Conservation (phyloP, 2,329 filamentous ascomycete genomes). For the Alternaria infectoria region DNA sequence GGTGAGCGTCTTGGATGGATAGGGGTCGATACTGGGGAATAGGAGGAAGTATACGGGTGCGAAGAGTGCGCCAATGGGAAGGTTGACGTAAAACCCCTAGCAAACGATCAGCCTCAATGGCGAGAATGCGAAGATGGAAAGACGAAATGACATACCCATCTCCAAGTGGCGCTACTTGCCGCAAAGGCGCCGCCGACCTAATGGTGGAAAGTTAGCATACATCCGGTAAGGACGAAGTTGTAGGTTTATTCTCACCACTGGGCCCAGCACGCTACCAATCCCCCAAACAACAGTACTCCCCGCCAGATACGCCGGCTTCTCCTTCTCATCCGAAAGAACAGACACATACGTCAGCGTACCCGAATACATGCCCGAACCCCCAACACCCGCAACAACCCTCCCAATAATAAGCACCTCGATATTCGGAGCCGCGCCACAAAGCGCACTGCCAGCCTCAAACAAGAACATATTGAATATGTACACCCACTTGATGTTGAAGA, state of each 20-base stretch:
- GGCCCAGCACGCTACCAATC: constrained; percentile 48
- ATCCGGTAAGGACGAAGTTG: background rate
- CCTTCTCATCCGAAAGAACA: constrained; percentile 6
- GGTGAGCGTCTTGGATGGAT: background rate
- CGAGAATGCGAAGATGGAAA: background rate
- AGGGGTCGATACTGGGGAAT: background rate
- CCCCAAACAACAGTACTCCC: constrained; percentile 49
- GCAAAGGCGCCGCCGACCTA: constrained; percentile 40
- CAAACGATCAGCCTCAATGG: background rate
- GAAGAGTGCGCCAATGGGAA: background rate
- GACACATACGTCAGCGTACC: constrained; percentile 35
- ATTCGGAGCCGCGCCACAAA: constrained; percentile 42
- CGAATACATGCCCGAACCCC: constrained; percentile 51
- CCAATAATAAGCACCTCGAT: constrained; percentile 49
- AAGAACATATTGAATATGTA: constrained; percentile 20
- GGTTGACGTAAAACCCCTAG: constrained; percentile 3
- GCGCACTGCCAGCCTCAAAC: constrained; percentile 40
- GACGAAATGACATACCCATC: constrained; percentile 27
- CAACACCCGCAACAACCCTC: constrained; percentile 53
- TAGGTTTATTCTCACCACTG: constrained; percentile 17
- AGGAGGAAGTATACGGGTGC: background rate
- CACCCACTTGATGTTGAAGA: constrained; percentile 55
- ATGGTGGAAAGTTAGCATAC: background rate
- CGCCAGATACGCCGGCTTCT: constrained; percentile 45
- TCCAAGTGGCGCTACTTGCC: constrained; percentile 30